Evolutionary conservation across 1,284 basidiomycete genomes (phyloP), one percentile per base, ranked within the genome.

Genomic region (Apiotrichum sp.): DNA sequence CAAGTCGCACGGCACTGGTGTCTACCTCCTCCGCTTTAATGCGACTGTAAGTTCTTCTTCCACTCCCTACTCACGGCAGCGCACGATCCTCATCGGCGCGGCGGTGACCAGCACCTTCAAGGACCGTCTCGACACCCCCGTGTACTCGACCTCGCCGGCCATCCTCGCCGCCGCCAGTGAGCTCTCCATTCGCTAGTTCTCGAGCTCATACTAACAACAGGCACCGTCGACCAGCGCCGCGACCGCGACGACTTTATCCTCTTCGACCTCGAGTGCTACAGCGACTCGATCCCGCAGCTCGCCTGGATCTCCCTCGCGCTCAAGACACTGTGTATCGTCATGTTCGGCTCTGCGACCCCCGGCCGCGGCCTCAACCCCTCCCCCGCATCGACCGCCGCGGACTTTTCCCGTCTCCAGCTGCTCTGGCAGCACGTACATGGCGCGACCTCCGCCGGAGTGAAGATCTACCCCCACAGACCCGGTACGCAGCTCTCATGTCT

Each of bases 211-310:
- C 31, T 33, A 29, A 45, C 31, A 11, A 6, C 31, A 45, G 44
- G 44, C 44, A 14, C 29, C 29, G 11, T 45, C 29, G 44, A 45
- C 44, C 44, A 45, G 44, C 44, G 44, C 10, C 44, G 44, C 11
- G 44, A 45, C 44, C 44, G 44, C 31, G 44, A 45, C 44, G 44
- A 45, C 44, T 45, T 45, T 45, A 22, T 45, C 8, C 44, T 45
- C 44, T 45, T 45, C 44, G 31, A 45, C 44, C 44, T 45, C 31
- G 44, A 16, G 29, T 45, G 44, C 44, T 45, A 45, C 13, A 4
- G 29, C 11, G 44, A 45, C 44, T 45, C 44, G 44, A 45, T 45
- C 31, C 44, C 44, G 10, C 44, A 45, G 44, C 44, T 45, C 44
- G 44, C 13, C 29, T 45, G 44, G 44, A 45, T 45, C 6, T 11